Base-by-base conservation (phyloP, 2,329 filamentous ascomycete species). In the Apiospora rasikravindrae region DNA sequence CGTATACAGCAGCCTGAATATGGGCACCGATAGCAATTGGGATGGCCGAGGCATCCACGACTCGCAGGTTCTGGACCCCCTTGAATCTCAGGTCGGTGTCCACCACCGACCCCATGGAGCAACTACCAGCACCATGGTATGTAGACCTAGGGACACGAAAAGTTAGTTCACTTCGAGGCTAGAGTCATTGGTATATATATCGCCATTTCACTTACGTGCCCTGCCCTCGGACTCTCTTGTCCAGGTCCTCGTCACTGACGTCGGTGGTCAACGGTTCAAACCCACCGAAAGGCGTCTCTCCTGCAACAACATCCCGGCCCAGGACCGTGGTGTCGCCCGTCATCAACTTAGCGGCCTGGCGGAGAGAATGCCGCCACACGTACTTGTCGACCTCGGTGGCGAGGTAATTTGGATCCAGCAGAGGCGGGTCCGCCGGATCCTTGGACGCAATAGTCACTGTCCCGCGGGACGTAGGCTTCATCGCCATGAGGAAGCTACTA, bases 41-140 rank as follows among this genome's bases (percentile, higher is more conserved):
- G 8, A 75, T 61, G 1, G 73, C 72, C 33, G 71, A 73, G 2
- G 73, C 73, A 44, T 75, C 76, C 4, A 76, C 71, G 4, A 76
- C 73, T 10, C 76, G 70, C 14, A 77, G 40, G 22, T 72, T 73
- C 26, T 73, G 57, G 2, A 72, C 29, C 1, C 75, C 76, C 57
- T 76, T 74, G 37, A 76, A 73, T 22, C 71, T 49, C 45, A 74
- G 75, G 45, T 72, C 66, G 4, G 24, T 10, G 61, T 76, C 74
- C 24, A 77, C 69, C 11, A 75, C 75, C n/a, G 26, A 71, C 1
- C 75, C 76, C 10, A 76, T 72, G 1, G 76, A 71, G 14, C 71
- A 72, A 6, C 74, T 74, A 22, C 76, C 77, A 8, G 73, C 72
- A 0, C 74, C 74, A 33, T 78, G 77, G 37, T 75, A 66, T 3